phyloP scores from a whole-genome alignment of 2,329 filamentous ascomycete genomes.

The Cladobotryum protrusum region DNA sequence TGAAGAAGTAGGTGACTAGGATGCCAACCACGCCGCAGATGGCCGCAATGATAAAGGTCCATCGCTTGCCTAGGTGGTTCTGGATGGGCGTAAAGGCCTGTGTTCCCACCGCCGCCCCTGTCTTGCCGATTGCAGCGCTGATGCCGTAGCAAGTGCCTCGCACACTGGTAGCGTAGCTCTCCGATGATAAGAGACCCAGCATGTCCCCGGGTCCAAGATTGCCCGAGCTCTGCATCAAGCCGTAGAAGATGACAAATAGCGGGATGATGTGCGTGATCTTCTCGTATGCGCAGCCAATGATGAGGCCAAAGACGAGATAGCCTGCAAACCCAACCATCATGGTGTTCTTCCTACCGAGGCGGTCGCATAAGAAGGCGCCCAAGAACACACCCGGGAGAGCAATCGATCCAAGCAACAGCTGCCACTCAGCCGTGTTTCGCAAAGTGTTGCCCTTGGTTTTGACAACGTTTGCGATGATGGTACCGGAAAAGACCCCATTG shows the following conservation, averaged over 20 bases:
- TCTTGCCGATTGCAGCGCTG: slow-evolving; percentile 45
- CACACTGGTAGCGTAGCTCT: slow-evolving; percentile 46
- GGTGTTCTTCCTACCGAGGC: slow-evolving; percentile 41
- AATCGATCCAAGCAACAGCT: slow-evolving; percentile 38
- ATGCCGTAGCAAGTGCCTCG: slow-evolving; percentile 45
- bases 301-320: slow-evolving; percentile 45
- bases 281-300: slow-evolving; percentile 44
- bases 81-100: slow-evolving; percentile 45
- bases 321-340: slow-evolving; percentile 46
- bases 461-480: slow-evolving; percentile 35
- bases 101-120: slow-evolving; percentile 45
- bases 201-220: slow-evolving; percentile 47
- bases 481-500: slow-evolving; percentile 40
- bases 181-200: slow-evolving; percentile 43
- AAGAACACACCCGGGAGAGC: slow-evolving; percentile 44
- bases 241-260: slow-evolving; percentile 47
- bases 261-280: slow-evolving; percentile 42
- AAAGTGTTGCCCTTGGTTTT: slow-evolving; percentile 29
- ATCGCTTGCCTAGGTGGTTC: slow-evolving; percentile 37
- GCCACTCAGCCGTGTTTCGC: slow-evolving; percentile 40
- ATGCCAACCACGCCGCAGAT: slow-evolving; percentile 43
- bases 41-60: slow-evolving; percentile 47
- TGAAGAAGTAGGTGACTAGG: slow-evolving; percentile 41
- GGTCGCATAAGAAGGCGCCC: slow-evolving; percentile 42
- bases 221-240: slow-evolving; percentile 42